Conservation (phyloP, 2,329 filamentous ascomycete genomes). For the Stromatinia cepivora region DNA sequence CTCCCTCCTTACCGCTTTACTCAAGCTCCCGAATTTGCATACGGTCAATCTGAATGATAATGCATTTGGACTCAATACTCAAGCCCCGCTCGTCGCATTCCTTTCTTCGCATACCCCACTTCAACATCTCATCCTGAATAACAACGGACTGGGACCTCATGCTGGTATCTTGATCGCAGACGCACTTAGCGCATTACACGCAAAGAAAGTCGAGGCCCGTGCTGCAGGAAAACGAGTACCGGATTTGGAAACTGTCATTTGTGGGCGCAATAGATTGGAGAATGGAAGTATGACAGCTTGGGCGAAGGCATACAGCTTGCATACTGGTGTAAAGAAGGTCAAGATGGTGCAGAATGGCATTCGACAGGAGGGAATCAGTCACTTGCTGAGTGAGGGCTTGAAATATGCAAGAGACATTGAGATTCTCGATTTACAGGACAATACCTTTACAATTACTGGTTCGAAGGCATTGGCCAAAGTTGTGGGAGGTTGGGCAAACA, state of each 20-base stretch:
- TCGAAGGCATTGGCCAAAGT: conserved; percentile 76
- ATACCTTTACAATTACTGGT: conserved; percentile 86
- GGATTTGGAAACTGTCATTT: conserved; percentile 92
- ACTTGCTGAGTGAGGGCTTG: conserved; percentile 77
- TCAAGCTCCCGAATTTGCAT: conserved; percentile 81
- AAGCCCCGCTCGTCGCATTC: conserved; percentile 90
- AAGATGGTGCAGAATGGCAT: conserved; percentile 99
- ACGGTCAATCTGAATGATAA: conserved; percentile 98
- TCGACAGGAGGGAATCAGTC: conserved; percentile 84
- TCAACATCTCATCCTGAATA: conserved; percentile 94
- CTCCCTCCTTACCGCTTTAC: conserved; percentile 78
- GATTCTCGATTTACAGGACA: conserved; percentile 91
- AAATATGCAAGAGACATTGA: conserved; percentile 66
- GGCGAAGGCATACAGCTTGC: conserved; percentile 82
- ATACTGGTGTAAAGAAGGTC: conserved; percentile 77
- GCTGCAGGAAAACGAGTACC: conserved; percentile 72
- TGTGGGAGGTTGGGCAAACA: conserved; percentile 68
- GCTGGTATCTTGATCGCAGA: conserved; percentile 88
- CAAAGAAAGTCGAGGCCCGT: conserved; percentile 77
- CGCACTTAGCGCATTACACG: conserved; percentile 78
- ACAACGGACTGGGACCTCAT: conserved; percentile 93
- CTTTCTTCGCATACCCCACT: conserved; percentile 84
- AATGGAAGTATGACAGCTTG: conserved; percentile 95
- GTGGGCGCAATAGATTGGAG: conserved; percentile 92
- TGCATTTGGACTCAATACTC: conserved; percentile 93